Evolutionary conservation across 768 basidiomycete genomes (phyloP).

Genomic region (Collybia nuda): DNA sequence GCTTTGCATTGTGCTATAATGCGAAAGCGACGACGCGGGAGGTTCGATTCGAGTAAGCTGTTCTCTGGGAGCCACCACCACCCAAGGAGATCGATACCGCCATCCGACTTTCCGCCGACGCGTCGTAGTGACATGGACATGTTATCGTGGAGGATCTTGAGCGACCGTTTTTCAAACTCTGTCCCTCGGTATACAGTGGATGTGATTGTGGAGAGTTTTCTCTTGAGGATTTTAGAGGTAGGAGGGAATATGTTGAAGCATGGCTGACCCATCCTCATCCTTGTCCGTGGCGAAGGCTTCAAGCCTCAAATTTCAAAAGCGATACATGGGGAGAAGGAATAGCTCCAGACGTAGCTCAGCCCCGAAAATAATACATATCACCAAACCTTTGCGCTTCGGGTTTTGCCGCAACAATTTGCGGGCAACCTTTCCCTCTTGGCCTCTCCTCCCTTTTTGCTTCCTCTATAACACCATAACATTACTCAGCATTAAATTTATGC

Average conservation of each 20-base stretch:
- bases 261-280: not conserved
- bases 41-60: slow-evolving; percentile 3
- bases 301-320: too few relatives aligned
- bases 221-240: slow-evolving; percentile 3
- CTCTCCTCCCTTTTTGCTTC: too few relatives aligned
- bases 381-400: too few relatives aligned
- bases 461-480: too few relatives aligned
- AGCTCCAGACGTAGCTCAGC: too few relatives aligned
- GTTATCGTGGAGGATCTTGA: slow-evolving; percentile 54
- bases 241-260: not conserved
- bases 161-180: slow-evolving; percentile 73
- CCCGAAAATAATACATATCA: too few relatives aligned
- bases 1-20: slow-evolving; percentile 92
- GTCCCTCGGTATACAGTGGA: slow-evolving; percentile 68
- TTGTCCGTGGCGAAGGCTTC: too few relatives aligned
- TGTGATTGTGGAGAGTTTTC: not conserved
- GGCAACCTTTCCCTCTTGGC: too few relatives aligned
- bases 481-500: too few relatives aligned
- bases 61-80: slow-evolving; percentile 86
- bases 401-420: too few relatives aligned
- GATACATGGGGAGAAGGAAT: too few relatives aligned
- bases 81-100: slow-evolving; percentile 84
- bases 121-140: slow-evolving; percentile 80
- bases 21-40: slow-evolving; percentile 55
- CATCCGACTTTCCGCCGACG: slow-evolving; percentile 87